phyloP scores from a whole-genome alignment of 2,329 filamentous ascomycete species.

The Lachnellula willkommii region DNA sequence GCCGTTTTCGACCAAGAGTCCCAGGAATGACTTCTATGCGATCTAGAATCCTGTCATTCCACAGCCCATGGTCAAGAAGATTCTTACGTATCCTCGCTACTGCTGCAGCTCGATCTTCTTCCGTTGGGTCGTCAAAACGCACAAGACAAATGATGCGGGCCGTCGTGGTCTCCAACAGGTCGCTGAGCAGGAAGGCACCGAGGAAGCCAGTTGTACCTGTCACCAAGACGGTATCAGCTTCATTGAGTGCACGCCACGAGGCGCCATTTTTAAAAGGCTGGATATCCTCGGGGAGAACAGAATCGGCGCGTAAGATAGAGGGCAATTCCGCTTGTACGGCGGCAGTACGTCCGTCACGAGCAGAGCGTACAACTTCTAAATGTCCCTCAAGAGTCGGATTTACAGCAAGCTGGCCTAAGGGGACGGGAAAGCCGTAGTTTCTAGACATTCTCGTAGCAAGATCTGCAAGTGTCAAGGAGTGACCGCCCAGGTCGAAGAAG shows the following conservation, averaged over 20 bases:
- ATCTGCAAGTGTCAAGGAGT: constrained; percentile 72
- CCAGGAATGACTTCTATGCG: constrained; percentile 71
- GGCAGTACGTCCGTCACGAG: constrained; percentile 67
- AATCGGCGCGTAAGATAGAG: constrained; percentile 61
- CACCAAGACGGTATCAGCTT: constrained; percentile 60
- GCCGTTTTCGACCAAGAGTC: constrained; percentile 61
- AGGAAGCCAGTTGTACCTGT: constrained; percentile 88
- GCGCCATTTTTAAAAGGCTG: constrained; percentile 41
- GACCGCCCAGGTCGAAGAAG: constrained; percentile 77
- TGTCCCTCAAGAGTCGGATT: constrained; percentile 69
- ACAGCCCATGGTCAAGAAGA: constrained; percentile 70
- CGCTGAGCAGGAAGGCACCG: constrained; percentile 70
- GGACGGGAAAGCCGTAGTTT: constrained; percentile 67
- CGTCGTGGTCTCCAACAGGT: constrained; percentile 59
- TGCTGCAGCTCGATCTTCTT: constrained; percentile 59
- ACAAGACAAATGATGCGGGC: constrained; percentile 60
- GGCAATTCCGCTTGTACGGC: constrained; percentile 72
- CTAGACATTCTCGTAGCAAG: constrained; percentile 65
- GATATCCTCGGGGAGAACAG: constrained; percentile 64
- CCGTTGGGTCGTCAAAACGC: constrained; percentile 66
- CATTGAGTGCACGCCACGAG: constrained; percentile 32
- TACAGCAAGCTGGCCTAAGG: constrained; percentile 65
- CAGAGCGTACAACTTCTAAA: constrained; percentile 62
- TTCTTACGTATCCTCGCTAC: constrained; percentile 71
- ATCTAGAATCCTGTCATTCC: constrained; percentile 72